Conservation (phyloP, 352 stramenopile genomes). For the Phytophthora fragariae region DNA sequence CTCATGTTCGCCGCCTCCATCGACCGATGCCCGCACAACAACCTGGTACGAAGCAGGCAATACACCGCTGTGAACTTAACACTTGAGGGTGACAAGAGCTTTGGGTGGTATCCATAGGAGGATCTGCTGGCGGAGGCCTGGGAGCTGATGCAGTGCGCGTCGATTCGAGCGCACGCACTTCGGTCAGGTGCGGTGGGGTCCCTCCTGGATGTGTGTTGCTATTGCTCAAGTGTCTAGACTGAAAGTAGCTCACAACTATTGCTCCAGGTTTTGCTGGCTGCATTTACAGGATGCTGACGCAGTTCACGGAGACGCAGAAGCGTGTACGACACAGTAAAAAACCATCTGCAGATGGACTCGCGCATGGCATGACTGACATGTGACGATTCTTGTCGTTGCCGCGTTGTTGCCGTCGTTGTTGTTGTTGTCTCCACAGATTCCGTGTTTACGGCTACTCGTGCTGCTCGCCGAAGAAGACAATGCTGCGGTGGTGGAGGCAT, state of each 20-base stretch:
- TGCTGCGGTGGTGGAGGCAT: slow-evolving; percentile 55
- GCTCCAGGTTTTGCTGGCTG: slow-evolving; percentile 61
- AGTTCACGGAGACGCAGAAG: slow-evolving; percentile 62
- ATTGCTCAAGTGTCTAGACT: neutral
- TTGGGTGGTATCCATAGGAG: slow-evolving; percentile 43
- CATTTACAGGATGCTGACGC: slow-evolving; percentile 63
- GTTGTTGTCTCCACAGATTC: slow-evolving; percentile 40
- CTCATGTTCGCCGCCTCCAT: slow-evolving; percentile 70
- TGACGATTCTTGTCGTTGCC: slow-evolving; percentile 9
- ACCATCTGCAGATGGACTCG: slow-evolving; percentile 1
- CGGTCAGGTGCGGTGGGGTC: slow-evolving; percentile 45
- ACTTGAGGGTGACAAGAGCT: neutral
- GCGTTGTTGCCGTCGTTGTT: slow-evolving; percentile 9
- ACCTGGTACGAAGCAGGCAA: slow-evolving; percentile 46
- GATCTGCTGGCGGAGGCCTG: slow-evolving; percentile 61
- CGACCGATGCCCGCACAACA: slow-evolving; percentile 66
- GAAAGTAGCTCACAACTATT: neutral
- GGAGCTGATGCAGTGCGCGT: slow-evolving; percentile 56
- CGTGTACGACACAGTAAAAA: slow-evolving; percentile 44
- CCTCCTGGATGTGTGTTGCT: neutral
- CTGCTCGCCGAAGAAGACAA: slow-evolving; percentile 62
- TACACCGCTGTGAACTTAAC: neutral
- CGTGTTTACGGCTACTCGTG: slow-evolving; percentile 65
- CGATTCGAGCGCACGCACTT: slow-evolving; percentile 55
- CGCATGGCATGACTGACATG: neutral